Conservation (phyloP, 1,284 basidiomycete species). For the Malassezia restricta region DNA sequence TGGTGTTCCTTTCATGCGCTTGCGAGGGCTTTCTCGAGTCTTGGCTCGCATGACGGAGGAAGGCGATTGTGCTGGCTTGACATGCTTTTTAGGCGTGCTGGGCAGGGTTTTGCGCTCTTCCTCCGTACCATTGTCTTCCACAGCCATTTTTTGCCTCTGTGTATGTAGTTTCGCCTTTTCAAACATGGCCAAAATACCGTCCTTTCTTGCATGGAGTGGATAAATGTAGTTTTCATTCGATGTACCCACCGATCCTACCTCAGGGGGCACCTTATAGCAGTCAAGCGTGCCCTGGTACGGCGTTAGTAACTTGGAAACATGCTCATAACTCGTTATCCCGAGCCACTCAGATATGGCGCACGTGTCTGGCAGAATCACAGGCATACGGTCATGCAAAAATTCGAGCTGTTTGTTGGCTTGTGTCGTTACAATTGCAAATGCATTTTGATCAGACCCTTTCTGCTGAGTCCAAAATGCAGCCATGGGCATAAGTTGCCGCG, state of each 20-base stretch:
- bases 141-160: background rate
- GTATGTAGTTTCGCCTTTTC: constrained; percentile 44
- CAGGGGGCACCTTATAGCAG: constrained; percentile 77
- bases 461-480: constrained; percentile 69
- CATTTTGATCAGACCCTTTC: constrained; percentile 50
- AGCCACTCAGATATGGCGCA: constrained; percentile 65
- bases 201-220: constrained; percentile 65
- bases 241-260: constrained; percentile 78
- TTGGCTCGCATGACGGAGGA: too few species aligned
- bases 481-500: constrained; percentile 62
- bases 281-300: constrained; percentile 56
- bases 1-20: background rate
- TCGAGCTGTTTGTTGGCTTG: constrained; percentile 45
- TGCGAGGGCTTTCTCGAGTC: background rate
- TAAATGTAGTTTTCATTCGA: constrained; percentile 71
- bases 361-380: constrained; percentile 62
- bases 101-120: background rate
- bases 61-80: background rate
- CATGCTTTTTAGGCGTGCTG: background rate
- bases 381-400: constrained; percentile 70
- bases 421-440: constrained; percentile 82
- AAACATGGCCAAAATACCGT: constrained; percentile 81
- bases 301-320: constrained; percentile 56
- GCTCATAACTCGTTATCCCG: constrained; percentile 49
- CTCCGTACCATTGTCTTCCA: background rate